Percentiles rank a stretch among this genome's conserved stretches.
Evolutionary conservation across 495 filamentous ascomycete genomes (phyloP).

Genomic region (Aspergillus taichungensis): DNA sequence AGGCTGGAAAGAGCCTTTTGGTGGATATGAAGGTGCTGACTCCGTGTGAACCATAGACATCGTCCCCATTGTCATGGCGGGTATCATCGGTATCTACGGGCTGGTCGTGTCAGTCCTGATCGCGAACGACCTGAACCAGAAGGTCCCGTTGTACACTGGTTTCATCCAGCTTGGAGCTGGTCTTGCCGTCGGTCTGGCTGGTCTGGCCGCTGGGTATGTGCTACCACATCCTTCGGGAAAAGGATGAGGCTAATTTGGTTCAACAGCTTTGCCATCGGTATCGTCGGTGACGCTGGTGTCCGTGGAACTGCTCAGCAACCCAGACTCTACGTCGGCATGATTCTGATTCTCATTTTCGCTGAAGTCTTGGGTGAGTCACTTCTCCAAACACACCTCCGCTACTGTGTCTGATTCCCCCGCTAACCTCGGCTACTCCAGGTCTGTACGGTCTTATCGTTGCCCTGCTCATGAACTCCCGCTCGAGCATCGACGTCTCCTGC

Average conservation of each 20-base stretch:
- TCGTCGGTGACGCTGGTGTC: slow-evolving; percentile 98
- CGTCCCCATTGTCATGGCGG: slow-evolving; percentile 99
- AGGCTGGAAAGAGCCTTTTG: neutral
- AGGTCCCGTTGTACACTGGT: slow-evolving; percentile 78
- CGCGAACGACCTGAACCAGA: slow-evolving; percentile 80
- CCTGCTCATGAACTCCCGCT: slow-evolving; percentile 90
- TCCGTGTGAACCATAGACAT: slow-evolving; percentile 57
- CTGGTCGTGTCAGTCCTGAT: slow-evolving; percentile 97
- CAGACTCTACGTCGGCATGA: slow-evolving; percentile 98
- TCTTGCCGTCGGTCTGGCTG: slow-evolving; percentile 90
- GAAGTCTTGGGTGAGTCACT: slow-evolving; percentile 83
- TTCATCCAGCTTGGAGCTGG: slow-evolving; percentile 98
- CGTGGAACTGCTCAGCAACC: slow-evolving; percentile 97
- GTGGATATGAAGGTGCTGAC: slow-evolving; percentile 10
- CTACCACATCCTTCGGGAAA: neutral
- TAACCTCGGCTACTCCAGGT: slow-evolving; percentile 40
- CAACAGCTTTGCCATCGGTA: slow-evolving; percentile 85
- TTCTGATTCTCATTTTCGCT: slow-evolving; percentile 99
- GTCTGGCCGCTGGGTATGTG: slow-evolving; percentile 84
- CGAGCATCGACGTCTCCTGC: slow-evolving; percentile 24
- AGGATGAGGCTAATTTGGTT: neutral
- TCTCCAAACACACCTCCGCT: neutral
- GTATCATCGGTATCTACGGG: slow-evolving; percentile 99
- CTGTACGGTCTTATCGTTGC: slow-evolving; percentile 98
- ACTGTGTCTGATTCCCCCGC: neutral